A percentile compares a stretch with the other conserved stretches of the same genome.
phyloP scores from a whole-genome alignment of 176 grass and related monocot genomes.

The Alopecurus myosuroides region DNA sequence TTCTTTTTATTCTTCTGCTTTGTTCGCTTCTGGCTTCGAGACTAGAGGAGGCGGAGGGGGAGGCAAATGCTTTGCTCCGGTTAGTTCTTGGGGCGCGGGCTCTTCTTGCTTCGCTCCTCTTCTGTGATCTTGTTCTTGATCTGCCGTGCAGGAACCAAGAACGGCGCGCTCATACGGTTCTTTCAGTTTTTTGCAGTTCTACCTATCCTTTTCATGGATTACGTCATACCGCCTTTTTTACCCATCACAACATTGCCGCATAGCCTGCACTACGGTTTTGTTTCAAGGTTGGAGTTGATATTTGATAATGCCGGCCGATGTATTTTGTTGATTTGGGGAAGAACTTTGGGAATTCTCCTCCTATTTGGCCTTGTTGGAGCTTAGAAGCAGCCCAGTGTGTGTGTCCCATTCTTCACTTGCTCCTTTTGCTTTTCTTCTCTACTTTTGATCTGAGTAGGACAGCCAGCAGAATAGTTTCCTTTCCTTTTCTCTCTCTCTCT shows the following conservation, averaged over 20 bases:
- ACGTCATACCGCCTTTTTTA: neutral
- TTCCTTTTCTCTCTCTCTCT: neutral
- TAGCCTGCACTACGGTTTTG: neutral
- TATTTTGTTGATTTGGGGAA: neutral
- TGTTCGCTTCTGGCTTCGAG: conserved; percentile 26
- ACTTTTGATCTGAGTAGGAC: conserved; percentile 3
- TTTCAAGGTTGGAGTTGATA: neutral
- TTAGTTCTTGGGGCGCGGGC: conserved; percentile 16
- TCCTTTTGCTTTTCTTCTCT: neutral
- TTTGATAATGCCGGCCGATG: neutral
- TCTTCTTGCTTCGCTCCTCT: neutral
- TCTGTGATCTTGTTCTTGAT: conserved; percentile 19
- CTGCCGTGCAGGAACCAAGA: neutral
- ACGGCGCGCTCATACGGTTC: neutral
- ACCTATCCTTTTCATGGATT: neutral
- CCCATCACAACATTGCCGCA: neutral
- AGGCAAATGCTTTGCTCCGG: conserved; percentile 32
- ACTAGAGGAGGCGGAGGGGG: neutral
- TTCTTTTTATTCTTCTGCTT: conserved; percentile 28
- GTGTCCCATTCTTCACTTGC: conserved; percentile 14
- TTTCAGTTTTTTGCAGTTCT: neutral
- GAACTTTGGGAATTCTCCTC: neutral
- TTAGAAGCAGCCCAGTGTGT: neutral
- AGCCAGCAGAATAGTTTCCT: conserved; percentile 22
- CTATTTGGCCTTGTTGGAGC: conserved; percentile 9